These are phyloP conservation scores for Dothideomycetidae sp. DNA, from an alignment of 2,329 filamentous ascomycete genomes.

Conservation along the genomic window DNA sequence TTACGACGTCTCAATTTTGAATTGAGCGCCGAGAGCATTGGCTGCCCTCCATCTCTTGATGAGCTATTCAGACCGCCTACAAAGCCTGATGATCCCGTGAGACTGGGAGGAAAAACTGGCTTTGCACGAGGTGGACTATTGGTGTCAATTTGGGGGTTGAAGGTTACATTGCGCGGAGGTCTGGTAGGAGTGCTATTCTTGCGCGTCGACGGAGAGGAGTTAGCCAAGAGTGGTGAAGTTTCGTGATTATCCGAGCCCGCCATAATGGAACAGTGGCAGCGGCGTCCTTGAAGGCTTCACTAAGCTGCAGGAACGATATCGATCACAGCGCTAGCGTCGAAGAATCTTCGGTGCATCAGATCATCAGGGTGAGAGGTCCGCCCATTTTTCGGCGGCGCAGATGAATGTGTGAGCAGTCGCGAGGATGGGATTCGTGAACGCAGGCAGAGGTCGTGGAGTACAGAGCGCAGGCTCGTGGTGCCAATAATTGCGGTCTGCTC, in stretches of 20 bases:
- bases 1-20: slow-evolving; percentile 77
- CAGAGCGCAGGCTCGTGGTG: too few relatives aligned
- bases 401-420: too few relatives aligned
- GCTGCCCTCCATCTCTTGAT: slow-evolving; percentile 31
- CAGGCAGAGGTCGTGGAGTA: too few relatives aligned
- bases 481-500: too few relatives aligned
- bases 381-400: too few relatives aligned
- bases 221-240: slow-evolving; percentile 9
- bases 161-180: slow-evolving; percentile 54
- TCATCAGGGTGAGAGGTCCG: too few relatives aligned
- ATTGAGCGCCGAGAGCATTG: slow-evolving; percentile 67
- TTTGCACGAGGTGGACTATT: slow-evolving; percentile 26
- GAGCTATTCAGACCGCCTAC: slow-evolving; percentile 25
- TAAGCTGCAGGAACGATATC: too few relatives aligned
- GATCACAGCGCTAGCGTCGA: too few relatives aligned
- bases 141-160: slow-evolving; percentile 48
- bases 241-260: slow-evolving; percentile 9
- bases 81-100: slow-evolving; percentile 18
- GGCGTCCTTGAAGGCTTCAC: too few relatives aligned
- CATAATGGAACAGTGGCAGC: too few relatives aligned
- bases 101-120: slow-evolving; percentile 22
- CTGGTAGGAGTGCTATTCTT: slow-evolving; percentile 17
- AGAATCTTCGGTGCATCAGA: too few relatives aligned
- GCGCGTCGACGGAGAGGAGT: neutral
- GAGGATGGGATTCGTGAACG: too few relatives aligned